These are phyloP conservation scores for Theileria orientalis DNA, from an alignment of 169 alveolate genomes.

Conservation along the genomic window DNA sequence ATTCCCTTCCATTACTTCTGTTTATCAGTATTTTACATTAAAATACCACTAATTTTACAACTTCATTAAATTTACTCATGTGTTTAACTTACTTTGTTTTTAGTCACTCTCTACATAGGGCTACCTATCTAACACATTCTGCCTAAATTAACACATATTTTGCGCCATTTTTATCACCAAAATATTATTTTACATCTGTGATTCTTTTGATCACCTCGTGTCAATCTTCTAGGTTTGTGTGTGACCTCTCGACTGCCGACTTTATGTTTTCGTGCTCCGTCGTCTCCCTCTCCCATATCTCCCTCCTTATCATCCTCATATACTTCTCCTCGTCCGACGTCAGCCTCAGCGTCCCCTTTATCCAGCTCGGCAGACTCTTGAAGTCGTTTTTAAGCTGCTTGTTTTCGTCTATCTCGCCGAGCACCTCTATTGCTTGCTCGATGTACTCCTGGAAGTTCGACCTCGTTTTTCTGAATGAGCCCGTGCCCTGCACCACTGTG, in stretches of 20 bases:
- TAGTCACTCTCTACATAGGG: no score
- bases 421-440: constrained; percentile 15
- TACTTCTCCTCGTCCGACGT: constrained; percentile 33
- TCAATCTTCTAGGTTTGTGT: not conserved
- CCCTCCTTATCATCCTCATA: constrained; percentile 42
- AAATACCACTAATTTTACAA: no score
- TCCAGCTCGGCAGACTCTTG: constrained; percentile 55
- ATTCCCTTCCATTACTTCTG: constrained; percentile 19
- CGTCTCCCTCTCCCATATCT: constrained; percentile 33
- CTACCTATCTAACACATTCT: no score
- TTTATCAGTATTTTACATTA: no score
- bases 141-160: not conserved
- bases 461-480: constrained; percentile 41
- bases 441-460: constrained; percentile 34
- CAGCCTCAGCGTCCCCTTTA: constrained; percentile 37
- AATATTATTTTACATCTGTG: not conserved
- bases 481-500: constrained; percentile 23
- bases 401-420: not conserved
- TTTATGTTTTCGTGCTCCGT: constrained; percentile 30
- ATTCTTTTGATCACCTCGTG: not conserved
- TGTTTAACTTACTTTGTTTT: no score
- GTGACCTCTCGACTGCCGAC: constrained; percentile 19
- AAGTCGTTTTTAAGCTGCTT: constrained; percentile 32
- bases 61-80: no score
- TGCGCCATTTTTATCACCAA: not conserved